phyloP scores from a whole-genome alignment of 192 early-diverging fungal genomes.

The Backusella tarrabulga region DNA sequence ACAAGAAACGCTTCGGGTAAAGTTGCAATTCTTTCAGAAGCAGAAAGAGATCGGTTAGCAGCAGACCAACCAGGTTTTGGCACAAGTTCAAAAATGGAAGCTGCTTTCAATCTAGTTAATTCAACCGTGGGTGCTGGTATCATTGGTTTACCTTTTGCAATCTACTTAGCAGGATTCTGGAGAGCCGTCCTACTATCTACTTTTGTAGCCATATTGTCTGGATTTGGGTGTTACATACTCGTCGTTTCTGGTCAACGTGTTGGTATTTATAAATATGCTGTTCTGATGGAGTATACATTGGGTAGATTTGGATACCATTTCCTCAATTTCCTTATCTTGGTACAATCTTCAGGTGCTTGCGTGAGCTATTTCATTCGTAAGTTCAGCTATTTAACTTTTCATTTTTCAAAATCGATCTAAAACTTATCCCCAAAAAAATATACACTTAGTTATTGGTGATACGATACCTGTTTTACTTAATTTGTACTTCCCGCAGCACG shows the following conservation, averaged over 20 bases:
- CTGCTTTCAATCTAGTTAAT: slow-evolving; percentile 67
- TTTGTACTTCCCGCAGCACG: slow-evolving; percentile 31
- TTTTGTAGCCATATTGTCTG: slow-evolving; percentile 47
- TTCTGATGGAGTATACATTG: slow-evolving; percentile 48
- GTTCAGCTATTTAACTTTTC: neutral
- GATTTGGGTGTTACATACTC: slow-evolving; percentile 54
- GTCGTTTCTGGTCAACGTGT: slow-evolving; percentile 53
- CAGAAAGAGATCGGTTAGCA: slow-evolving; percentile 29
- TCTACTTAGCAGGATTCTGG: slow-evolving; percentile 60
- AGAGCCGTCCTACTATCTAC: slow-evolving; percentile 49
- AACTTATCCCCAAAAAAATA: neutral
- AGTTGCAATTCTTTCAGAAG: slow-evolving; percentile 7
- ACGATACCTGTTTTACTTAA: slow-evolving; percentile 47
- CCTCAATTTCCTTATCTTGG: slow-evolving; percentile 53
- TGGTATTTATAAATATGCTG: slow-evolving; percentile 56
- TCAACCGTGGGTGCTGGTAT: slow-evolving; percentile 71
- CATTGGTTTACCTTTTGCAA: slow-evolving; percentile 65
- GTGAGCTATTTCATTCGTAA: slow-evolving; percentile 62
- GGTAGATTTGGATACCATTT: slow-evolving; percentile 53
- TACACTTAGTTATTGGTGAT: slow-evolving; percentile 46
- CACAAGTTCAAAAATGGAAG: slow-evolving; percentile 37
- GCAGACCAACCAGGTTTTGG: slow-evolving; percentile 42
- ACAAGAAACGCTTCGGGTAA: slow-evolving; percentile 19
- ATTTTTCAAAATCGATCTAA: neutral
- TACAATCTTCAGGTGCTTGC: slow-evolving; percentile 60